Evolutionary conservation across 2,329 filamentous ascomycete genomes (phyloP), one percentile per base, ranked within the genome.

Genomic region (Didymellaceae sp.): DNA sequence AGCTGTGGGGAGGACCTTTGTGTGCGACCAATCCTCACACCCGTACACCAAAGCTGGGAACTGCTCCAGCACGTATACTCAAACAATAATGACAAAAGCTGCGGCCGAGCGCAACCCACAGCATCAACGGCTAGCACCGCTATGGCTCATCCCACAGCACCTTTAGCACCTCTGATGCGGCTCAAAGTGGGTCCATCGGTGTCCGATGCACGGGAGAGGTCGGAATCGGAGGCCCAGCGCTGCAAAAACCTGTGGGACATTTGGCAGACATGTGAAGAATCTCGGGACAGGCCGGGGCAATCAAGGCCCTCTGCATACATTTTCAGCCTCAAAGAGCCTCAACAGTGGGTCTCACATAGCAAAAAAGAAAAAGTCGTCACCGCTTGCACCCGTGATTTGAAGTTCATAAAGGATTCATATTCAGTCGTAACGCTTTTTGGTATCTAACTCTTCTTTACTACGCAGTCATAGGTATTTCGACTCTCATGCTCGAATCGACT

Each of bases 141-240:
- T 8, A 7, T 18, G 8, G 4, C 26, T 7, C 26, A 21, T 6
- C 31, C 1, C 5, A 24, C 13, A 6, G 28, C 8, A 8, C 11
- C 26, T 1, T 2, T 24, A 20, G 14, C 14, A n/a, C 28, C 40
- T 35, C 41, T 34, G 30, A 51, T 41, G 47, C 47, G 47, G 41
- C 41, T 45, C 21, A 40, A 51, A 51, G 47, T 45, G 47, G 41
- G 18, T 35, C 47, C 22, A 41, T 25, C 28, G 34, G 17, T 6
- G 21, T 34, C 41, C 41, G 41, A 41, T 5, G 11, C 5, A 11
- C 34, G 34, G 47, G 34, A 24, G 20, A 24, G 41, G n/a, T 35
- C 41, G 35, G 40, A 43, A 13, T 17, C 24, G 21, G 17, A 8
- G 18, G 7, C 10, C 4, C 34, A 40, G 34, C 17, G 28, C 22